phyloP scores from a whole-genome alignment of 2,329 filamentous ascomycete genomes.

The Alternaria infectoria region DNA sequence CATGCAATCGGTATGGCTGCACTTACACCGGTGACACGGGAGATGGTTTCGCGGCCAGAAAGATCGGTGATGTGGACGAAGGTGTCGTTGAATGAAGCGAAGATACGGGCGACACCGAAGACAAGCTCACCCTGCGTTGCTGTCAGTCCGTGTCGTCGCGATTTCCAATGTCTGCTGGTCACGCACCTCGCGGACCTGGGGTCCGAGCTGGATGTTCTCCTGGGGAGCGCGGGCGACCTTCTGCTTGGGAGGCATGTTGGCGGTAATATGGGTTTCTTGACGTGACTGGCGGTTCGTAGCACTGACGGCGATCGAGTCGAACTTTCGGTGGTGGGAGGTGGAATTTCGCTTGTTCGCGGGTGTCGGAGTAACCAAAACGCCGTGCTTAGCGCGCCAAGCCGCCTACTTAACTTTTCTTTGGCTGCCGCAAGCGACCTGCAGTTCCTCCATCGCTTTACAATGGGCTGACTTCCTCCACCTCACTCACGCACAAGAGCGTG shows the following conservation, averaged over 20 bases:
- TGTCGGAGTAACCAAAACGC: constrained; percentile 19
- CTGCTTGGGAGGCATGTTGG: constrained; percentile 86
- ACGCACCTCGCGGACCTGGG: constrained; percentile 86
- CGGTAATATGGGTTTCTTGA: constrained; percentile 35
- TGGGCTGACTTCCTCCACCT: constrained; percentile 38
- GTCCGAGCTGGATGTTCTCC: constrained; percentile 94
- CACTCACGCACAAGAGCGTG: constrained; percentile 30
- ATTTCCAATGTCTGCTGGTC: not conserved
- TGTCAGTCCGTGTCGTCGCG: constrained; percentile 26
- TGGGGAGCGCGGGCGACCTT: constrained; percentile 76
- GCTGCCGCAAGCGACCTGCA: constrained; percentile 14
- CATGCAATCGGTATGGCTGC: not conserved
- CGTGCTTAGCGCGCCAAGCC: constrained; percentile 21
- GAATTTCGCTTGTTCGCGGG: constrained; percentile 25
- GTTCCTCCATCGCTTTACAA: constrained; percentile 23
- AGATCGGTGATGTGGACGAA: constrained; percentile 99
- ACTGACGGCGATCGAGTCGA: constrained; percentile 28
- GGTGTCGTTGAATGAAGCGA: constrained; percentile 74
- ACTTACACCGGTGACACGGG: constrained; percentile 93
- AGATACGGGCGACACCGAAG: constrained; percentile 97
- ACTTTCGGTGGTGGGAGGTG: constrained; percentile 22
- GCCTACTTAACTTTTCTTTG: constrained; percentile 25
- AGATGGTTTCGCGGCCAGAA: constrained; percentile 97
- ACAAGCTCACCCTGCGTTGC: constrained; percentile 79
- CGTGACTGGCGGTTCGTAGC: constrained; percentile 33